These are phyloP conservation scores for Salix purpurea DNA, from an alignment of 345 rosid species.

Conservation along the genomic window DNA sequence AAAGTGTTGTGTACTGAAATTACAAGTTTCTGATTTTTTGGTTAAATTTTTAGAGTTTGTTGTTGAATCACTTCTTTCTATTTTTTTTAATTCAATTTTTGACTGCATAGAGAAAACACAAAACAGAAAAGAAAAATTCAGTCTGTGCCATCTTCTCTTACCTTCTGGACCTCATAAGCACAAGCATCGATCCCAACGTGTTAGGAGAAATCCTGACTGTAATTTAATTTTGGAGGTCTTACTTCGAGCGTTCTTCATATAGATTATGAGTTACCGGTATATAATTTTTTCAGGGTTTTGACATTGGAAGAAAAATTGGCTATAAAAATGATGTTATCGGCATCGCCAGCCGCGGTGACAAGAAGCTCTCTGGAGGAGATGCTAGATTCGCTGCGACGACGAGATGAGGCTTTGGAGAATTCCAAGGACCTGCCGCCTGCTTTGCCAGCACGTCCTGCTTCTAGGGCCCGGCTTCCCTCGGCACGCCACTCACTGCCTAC, in stretches of 20 bases:
- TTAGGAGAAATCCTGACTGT: background rate
- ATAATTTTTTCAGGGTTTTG: slow-evolving; percentile 15
- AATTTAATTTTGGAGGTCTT: background rate
- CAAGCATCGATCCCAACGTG: background rate
- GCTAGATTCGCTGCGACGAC: slow-evolving; percentile 72
- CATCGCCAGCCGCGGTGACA: slow-evolving; percentile 55
- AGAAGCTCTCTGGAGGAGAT: slow-evolving; percentile 97
- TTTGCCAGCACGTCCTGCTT: slow-evolving; percentile 82
- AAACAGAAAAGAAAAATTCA: background rate
- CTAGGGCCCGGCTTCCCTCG: slow-evolving; percentile 78
- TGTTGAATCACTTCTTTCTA: background rate
- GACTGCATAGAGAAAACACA: background rate
- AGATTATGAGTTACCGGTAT: background rate
- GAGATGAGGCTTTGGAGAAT: slow-evolving; percentile 55
- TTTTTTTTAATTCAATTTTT: background rate
- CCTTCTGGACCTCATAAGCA: background rate
- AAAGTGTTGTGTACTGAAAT: background rate
- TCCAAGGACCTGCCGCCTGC: slow-evolving; percentile 85
- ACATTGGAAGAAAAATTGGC: slow-evolving; percentile 3
- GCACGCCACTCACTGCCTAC: slow-evolving; percentile 67
- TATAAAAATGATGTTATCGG: slow-evolving; percentile 64
- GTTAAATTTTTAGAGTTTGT: background rate
- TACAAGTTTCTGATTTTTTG: background rate
- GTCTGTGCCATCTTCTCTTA: background rate
- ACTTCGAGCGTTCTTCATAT: background rate